phyloP scores from a whole-genome alignment of 306 rosid genomes.

The Cucurbita moschata region DNA sequence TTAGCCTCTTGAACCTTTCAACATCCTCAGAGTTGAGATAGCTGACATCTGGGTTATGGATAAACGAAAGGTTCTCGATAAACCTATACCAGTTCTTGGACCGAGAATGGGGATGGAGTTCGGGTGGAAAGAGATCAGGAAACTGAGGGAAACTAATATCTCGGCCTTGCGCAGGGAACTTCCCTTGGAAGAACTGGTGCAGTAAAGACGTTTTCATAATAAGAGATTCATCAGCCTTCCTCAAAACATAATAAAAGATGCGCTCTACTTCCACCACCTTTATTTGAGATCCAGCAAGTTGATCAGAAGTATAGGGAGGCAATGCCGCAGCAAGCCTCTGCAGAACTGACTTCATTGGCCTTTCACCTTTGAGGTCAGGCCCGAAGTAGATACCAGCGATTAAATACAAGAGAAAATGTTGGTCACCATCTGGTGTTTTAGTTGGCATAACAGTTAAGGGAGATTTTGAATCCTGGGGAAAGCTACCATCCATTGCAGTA shows the following conservation, averaged over 20 bases:
- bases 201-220: not conserved
- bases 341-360: not conserved
- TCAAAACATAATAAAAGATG: not conserved
- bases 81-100: not conserved
- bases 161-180: not conserved
- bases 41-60: not conserved
- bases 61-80: not conserved
- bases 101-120: constrained; percentile 3
- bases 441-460: not conserved
- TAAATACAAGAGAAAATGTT: constrained; percentile 3
- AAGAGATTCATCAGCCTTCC: constrained; percentile 5
- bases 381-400: not conserved
- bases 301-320: constrained; percentile 1
- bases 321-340: not conserved
- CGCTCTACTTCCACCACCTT: constrained; percentile 6
- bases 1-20: constrained; percentile 58
- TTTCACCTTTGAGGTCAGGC: not conserved
- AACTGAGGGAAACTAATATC: not conserved
- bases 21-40: constrained; percentile 26
- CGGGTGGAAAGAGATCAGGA: not conserved
- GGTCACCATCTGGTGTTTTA: not conserved
- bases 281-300: not conserved
- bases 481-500: not conserved
- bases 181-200: not conserved
- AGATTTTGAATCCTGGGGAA: not conserved